Evolutionary conservation across 208 protist genomes (phyloP), one percentile per base, ranked within the genome.

Genomic region (Phytomonas francai): DNA sequence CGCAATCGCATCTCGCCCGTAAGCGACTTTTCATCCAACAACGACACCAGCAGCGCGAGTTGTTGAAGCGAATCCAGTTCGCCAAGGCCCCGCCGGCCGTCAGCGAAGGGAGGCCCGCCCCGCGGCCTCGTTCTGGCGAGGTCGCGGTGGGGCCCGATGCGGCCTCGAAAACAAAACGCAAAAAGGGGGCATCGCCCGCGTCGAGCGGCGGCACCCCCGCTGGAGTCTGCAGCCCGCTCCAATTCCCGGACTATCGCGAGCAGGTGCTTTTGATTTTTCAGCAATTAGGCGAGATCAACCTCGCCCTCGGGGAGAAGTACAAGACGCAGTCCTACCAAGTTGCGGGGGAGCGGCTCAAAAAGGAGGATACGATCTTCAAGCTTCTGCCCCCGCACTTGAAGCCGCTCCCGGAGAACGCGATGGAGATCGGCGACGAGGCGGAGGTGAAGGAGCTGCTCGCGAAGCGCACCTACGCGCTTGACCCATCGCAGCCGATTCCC

Each of bases 161-260:
- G 59, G 34, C 31, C 36, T 19, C 19, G 87, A 95, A 82, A 93
- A 93, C 69, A 85, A 91, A 67, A 86, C 85, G 33, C 93, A 87
- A 85, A 78, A 78, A 28, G 64, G 67, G 39, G 80, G 89, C 54
- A 93, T 87, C 2, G 88, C 89, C 25, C 79, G 89, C 27, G 76
- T 85, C 34, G 57, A 84, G 51, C 66, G 77, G 3, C 62, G 81
- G 51, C 63, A 62, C 57, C 67, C 11, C 30, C 22, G 12, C 9
- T 3, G 28, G 9, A 9, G 31, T 32, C 9, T 9, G 12, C 8
- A 80, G 70, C 58, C 73, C 77, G 4, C 72, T 82, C 63, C 79
- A 81, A 66, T 84, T 74, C 57, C 88, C 88, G 0, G 88, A 94
- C 68, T 76, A 94, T 75, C 81, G 88, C 29, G 88, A 94, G 74